Evolutionary conservation across 768 basidiomycete species (phyloP).

Genomic region (Lactifluus piperatus): DNA sequence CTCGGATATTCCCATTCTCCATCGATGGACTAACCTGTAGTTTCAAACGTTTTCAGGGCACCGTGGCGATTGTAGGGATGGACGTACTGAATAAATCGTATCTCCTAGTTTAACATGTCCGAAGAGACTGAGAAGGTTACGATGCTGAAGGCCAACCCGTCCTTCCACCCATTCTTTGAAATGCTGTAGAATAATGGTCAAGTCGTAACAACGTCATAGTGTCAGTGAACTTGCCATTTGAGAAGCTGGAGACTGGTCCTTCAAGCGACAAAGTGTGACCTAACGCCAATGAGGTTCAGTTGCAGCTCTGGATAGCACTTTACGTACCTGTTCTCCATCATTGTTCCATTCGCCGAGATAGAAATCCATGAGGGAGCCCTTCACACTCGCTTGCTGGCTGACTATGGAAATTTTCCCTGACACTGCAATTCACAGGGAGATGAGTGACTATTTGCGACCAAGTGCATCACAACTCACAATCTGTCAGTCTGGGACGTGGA

Average conservation of each 20-base stretch:
- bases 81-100: slow-evolving; percentile 13
- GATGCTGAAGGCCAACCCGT: slow-evolving; percentile 36
- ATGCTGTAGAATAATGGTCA: slow-evolving; percentile 24
- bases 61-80: too few relatives aligned
- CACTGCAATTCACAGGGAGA: neutral
- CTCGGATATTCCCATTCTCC: slow-evolving; percentile 33
- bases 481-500: neutral
- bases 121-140: slow-evolving; percentile 32
- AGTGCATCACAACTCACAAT: neutral
- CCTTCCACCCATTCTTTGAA: slow-evolving; percentile 36
- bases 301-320: neutral
- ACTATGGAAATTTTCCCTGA: slow-evolving; percentile 28
- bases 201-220: neutral
- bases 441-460: neutral
- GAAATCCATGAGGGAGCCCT: slow-evolving; percentile 35
- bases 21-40: slow-evolving; percentile 39
- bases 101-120: slow-evolving; percentile 31
- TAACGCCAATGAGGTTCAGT: neutral
- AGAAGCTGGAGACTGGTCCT: slow-evolving; percentile 3
- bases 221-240: neutral
- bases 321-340: slow-evolving; percentile 30
- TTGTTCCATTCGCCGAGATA: slow-evolving; percentile 37
- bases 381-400: slow-evolving; percentile 26
- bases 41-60: neutral
- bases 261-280: slow-evolving; percentile 7